Base-by-base conservation (phyloP, 2,329 filamentous ascomycete species). In the Colletotrichum navitas region DNA sequence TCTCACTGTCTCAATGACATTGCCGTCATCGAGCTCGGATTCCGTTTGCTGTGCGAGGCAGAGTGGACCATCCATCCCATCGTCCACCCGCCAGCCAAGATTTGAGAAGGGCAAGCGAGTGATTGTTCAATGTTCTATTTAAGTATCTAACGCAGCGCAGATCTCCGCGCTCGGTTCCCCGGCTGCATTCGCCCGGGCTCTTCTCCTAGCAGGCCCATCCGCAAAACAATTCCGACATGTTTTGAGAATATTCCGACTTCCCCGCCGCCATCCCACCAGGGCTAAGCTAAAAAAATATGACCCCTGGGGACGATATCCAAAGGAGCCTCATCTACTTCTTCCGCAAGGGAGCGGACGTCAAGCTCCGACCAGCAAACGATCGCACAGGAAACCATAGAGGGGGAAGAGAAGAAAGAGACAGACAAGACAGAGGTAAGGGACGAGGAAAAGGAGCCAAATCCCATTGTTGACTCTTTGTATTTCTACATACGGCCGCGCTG, bases 401-500 rank as follows among this genome's bases (percentile, higher is more conserved):
- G 18, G 8, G 7, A 6, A 11, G 29, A 54, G 29, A 55, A 24
- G 10, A 5, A 21, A 5, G 21, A 24, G 6, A 34, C 32, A 11
- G 43, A n/a, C 43, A n/a, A 45, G 21, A 36, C 14, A 41, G 39
- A 26, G 14, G 24, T 34, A 32, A 47, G 52, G 36, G 43, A 54
- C 39, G 34, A 63, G 54, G 47, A 63, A 63, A 47, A 43, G 26
- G 65, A 68, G 68, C 54, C 68, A 68, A 24, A 34, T 60, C 45
- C 49, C 52, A 68, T 68, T 59, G 54, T 63, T 68, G 68, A 63
- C 58, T 71, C 51, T 54, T 45, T n/a, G 54, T 68, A 60, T 36
- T 63, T 71, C 68, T 71, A 71, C 68, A 71, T 49, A 71, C 59
- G 45, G 68, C 65, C 68, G 60, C 52, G 68, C 64, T 63, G 52